These are phyloP conservation scores for Glycyrrhiza uralensis DNA, from an alignment of 306 rosid genomes.

Conservation along the genomic window DNA sequence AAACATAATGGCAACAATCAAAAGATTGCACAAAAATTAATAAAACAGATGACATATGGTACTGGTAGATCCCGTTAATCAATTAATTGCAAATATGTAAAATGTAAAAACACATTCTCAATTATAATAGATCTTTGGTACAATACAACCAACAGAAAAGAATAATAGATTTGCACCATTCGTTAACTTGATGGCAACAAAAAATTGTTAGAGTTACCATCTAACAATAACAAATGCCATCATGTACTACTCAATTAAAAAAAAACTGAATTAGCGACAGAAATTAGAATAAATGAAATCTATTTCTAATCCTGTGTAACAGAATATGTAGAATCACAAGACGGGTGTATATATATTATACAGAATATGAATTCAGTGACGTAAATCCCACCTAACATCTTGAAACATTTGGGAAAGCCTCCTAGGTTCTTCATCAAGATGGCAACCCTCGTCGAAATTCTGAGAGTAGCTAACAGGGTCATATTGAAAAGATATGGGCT, in stretches of 20 bases:
- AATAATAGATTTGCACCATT: neutral
- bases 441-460: slow-evolving; percentile 74
- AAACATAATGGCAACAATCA: slow-evolving; percentile 4
- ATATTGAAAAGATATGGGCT: slow-evolving; percentile 62
- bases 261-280: too few relatives aligned
- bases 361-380: too few relatives aligned
- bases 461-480: slow-evolving; percentile 81
- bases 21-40: neutral
- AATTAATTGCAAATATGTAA: neutral
- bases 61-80: slow-evolving; percentile 4
- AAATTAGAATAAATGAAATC: too few relatives aligned
- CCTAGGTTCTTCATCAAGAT: slow-evolving; percentile 45
- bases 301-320: too few relatives aligned
- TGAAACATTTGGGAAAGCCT: slow-evolving; percentile 28
- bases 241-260: too few relatives aligned
- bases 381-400: slow-evolving; percentile 40
- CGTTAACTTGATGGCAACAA: neutral
- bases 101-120: neutral
- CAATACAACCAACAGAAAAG: too few relatives aligned
- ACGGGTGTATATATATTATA: too few relatives aligned
- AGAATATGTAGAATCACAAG: too few relatives aligned
- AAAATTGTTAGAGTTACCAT: neutral
- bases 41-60: too few relatives aligned
- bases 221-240: neutral
- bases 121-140: neutral